Conservation (phyloP, 495 filamentous ascomycete genomes). For the Astrothelium macrocarpum region DNA sequence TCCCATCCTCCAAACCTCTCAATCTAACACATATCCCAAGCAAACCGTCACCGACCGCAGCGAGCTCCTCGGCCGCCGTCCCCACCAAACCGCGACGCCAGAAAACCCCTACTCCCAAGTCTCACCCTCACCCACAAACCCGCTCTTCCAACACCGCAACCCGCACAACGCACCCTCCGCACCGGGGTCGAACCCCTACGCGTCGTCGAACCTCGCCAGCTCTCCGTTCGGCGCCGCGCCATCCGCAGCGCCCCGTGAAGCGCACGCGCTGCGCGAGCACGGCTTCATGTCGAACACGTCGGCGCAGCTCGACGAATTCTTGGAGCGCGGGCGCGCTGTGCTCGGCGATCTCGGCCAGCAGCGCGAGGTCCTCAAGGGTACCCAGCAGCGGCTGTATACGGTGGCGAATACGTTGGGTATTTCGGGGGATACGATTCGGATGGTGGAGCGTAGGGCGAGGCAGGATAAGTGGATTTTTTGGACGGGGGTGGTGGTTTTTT, state of each 20-base stretch:
- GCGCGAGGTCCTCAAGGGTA: constrained; percentile 87
- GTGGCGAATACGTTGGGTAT: constrained; percentile 91
- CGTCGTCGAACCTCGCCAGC: constrained; percentile 15
- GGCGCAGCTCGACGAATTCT: constrained; percentile 79
- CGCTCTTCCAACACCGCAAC: constrained; percentile 30
- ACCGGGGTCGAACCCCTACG: constrained; percentile 29
- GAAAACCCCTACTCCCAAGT: constrained; percentile 87
- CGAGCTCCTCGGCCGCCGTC: constrained; percentile 84
- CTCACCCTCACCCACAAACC: constrained; percentile 30
- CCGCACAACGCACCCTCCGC: constrained; percentile 27
- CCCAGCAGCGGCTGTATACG: constrained; percentile 80
- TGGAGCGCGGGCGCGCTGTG: constrained; percentile 83
- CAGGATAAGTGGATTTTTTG: constrained; percentile 99
- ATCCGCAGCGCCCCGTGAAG: constrained; percentile 58
- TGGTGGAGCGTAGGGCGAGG: constrained; percentile 81
- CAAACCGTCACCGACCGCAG: constrained; percentile 61
- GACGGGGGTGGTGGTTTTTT: constrained; percentile 79
- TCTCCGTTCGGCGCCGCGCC: constrained; percentile 42
- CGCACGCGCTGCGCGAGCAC: constrained; percentile 82
- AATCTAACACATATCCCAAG: constrained; percentile 26
- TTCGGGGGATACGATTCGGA: constrained; percentile 90
- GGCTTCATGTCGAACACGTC: constrained; percentile 73
- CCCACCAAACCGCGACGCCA: constrained; percentile 76
- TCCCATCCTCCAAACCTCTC: neutral
- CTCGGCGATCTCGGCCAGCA: constrained; percentile 83